These are phyloP conservation scores for Saksenaea vasiformis DNA, from an alignment of 371 early-diverging fungal species.

Conservation along the genomic window DNA sequence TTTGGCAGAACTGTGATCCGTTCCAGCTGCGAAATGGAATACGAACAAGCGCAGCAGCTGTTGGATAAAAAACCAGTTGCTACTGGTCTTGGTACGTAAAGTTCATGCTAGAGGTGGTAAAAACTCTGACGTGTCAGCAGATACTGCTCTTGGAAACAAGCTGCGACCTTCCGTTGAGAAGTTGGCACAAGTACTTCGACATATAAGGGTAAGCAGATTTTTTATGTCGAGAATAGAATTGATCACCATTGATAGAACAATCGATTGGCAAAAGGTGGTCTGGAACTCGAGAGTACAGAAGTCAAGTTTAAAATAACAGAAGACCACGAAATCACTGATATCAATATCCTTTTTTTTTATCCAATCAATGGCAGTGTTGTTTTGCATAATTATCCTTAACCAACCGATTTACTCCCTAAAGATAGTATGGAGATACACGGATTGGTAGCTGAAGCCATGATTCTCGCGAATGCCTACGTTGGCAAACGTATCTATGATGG, in stretches of 20 bases:
- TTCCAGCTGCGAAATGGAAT: constrained; percentile 80
- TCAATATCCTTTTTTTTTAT: constrained; percentile 51
- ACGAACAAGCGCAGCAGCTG: constrained; percentile 92
- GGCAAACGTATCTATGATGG: constrained; percentile 82
- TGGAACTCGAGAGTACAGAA: constrained; percentile 76
- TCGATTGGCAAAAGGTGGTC: constrained; percentile 64
- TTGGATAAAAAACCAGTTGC: constrained; percentile 65
- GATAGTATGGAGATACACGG: constrained; percentile 87
- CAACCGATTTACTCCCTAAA: constrained; percentile 61
- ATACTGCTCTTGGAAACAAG: constrained; percentile 44
- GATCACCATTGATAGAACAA: constrained; percentile 36
- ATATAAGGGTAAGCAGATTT: constrained; percentile 42
- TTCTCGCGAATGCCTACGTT: constrained; percentile 94
- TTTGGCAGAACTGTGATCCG: constrained; percentile 86
- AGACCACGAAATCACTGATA: constrained; percentile 63
- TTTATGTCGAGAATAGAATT: not conserved
- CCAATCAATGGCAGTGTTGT: constrained; percentile 29
- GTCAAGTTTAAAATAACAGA: constrained; percentile 73
- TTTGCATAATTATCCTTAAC: constrained; percentile 37
- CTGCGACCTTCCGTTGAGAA: constrained; percentile 52
- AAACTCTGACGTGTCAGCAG: constrained; percentile 8
- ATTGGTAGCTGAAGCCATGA: constrained; percentile 99
- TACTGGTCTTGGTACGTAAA: constrained; percentile 40
- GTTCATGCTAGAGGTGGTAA: not conserved
- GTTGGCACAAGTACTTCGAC: constrained; percentile 60